These are phyloP conservation scores for Candida easanensis DNA, from an alignment of 805 yeast species.

Conservation along the genomic window DNA sequence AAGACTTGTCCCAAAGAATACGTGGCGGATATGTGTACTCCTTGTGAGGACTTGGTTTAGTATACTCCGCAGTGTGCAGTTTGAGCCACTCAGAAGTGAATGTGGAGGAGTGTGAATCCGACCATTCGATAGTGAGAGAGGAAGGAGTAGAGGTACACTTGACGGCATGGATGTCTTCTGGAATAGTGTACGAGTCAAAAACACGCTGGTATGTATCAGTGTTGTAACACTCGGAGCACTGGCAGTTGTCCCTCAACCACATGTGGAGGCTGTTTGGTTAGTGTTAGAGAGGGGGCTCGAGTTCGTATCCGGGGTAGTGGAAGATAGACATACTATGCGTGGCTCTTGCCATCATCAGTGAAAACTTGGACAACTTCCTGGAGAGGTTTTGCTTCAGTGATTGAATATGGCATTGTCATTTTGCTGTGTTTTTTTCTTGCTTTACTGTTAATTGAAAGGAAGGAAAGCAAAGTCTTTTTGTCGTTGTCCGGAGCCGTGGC, in stretches of 20 bases:
- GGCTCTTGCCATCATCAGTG: conserved; percentile 4
- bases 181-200: conserved; percentile 47
- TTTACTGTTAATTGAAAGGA: not conserved
- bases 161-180: conserved; percentile 28
- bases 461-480: too few relatives aligned
- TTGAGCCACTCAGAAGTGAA: conserved; percentile 24
- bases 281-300: not conserved
- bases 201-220: conserved; percentile 56
- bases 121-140: conserved; percentile 12
- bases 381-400: not conserved
- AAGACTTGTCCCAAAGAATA: conserved; percentile 44
- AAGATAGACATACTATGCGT: conserved; percentile 9
- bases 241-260: conserved; percentile 68
- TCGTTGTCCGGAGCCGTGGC: too few relatives aligned
- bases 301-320: conserved; percentile 1
- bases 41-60: conserved; percentile 32
- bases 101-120: conserved; percentile 17
- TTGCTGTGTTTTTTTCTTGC: not conserved
- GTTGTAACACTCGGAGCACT: conserved; percentile 53
- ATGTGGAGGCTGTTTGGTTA: conserved; percentile 29
- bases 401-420: not conserved
- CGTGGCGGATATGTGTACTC: conserved; percentile 35
- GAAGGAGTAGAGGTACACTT: not conserved
- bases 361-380: not conserved
- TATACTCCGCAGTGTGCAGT: conserved; percentile 30